Conservation (phyloP, 2,329 filamentous ascomycete species). For the Plenodomus lindquistii region DNA sequence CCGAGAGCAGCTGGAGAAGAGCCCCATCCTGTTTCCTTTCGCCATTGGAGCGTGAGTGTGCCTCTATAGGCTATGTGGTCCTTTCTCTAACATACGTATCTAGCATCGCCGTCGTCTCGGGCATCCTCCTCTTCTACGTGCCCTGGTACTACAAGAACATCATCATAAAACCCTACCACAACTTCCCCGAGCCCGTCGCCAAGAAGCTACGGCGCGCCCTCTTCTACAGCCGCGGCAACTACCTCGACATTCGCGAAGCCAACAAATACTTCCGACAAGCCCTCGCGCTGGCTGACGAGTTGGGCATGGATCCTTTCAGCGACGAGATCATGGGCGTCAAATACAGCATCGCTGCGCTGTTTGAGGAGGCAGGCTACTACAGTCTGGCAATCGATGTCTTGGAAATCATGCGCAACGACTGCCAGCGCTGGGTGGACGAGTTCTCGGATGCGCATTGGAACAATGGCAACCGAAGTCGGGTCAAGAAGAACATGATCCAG, state of each 20-base stretch:
- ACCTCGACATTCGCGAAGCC: constrained; percentile 74
- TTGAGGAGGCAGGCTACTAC: constrained; percentile 75
- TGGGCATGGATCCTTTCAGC: constrained; percentile 83
- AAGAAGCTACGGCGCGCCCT: constrained; percentile 80
- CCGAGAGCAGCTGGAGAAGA: constrained; percentile 40
- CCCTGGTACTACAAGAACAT: constrained; percentile 54
- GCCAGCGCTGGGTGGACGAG: constrained; percentile 55
- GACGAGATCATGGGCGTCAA: constrained; percentile 90
- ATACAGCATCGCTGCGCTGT: constrained; percentile 76
- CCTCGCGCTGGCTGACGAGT: constrained; percentile 70
- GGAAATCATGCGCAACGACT: constrained; percentile 74
- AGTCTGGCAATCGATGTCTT: constrained; percentile 74
- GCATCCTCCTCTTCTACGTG: constrained; percentile 46
- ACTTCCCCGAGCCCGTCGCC: constrained; percentile 71
- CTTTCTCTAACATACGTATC: constrained; percentile 8
- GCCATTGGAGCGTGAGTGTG: constrained; percentile 32
- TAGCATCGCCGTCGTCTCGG: constrained; percentile 46
- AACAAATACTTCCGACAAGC: constrained; percentile 83
- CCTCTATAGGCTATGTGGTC: neutral
- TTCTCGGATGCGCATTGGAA: constrained; percentile 47
- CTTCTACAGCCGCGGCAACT: constrained; percentile 73
- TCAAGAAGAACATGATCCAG: constrained; percentile 74
- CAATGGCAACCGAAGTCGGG: constrained; percentile 60
- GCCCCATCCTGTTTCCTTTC: constrained; percentile 47
- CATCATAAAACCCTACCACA: constrained; percentile 55